A percentile compares a stretch with the other conserved stretches of the same genome.
phyloP scores from a whole-genome alignment of 768 basidiomycete genomes.

The Cystobasidium onofrii region DNA sequence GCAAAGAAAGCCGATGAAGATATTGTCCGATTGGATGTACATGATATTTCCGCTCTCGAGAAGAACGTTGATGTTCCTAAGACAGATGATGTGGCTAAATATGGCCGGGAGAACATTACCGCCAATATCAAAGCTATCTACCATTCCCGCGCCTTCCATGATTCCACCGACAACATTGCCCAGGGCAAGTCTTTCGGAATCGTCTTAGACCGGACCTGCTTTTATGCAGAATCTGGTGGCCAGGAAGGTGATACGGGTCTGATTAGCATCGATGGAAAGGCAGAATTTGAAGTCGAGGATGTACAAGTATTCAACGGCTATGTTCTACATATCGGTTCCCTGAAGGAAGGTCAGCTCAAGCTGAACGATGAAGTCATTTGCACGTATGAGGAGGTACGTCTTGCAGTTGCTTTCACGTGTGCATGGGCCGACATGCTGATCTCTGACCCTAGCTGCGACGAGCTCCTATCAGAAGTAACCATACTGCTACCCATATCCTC shows the following conservation, averaged over 20 bases:
- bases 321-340: conserved; percentile 78
- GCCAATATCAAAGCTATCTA: conserved; percentile 76
- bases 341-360: conserved; percentile 77
- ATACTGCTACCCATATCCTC: conserved; percentile 96
- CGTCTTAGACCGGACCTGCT: conserved; percentile 82
- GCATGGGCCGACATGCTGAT: neutral
- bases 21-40: conserved; percentile 80
- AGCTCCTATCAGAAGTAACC: conserved; percentile 93
- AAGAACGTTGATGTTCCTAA: conserved; percentile 68
- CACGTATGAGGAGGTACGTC: conserved; percentile 79
- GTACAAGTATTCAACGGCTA: conserved; percentile 94
- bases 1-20: conserved; percentile 58
- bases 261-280: conserved; percentile 79
- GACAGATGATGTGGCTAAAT: conserved; percentile 88
- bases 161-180: conserved; percentile 46
- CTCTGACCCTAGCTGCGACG: conserved; percentile 61
- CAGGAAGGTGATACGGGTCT: conserved; percentile 96
- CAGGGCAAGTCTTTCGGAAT: conserved; percentile 61
- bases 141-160: conserved; percentile 62
- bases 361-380: conserved; percentile 75
- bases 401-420: neutral
- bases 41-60: conserved; percentile 81
- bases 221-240: conserved; percentile 95
- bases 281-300: conserved; percentile 87
- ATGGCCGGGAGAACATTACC: conserved; percentile 70